Base-by-base conservation (phyloP, 768 basidiomycete species). In the Crassisporium funariophilum region DNA sequence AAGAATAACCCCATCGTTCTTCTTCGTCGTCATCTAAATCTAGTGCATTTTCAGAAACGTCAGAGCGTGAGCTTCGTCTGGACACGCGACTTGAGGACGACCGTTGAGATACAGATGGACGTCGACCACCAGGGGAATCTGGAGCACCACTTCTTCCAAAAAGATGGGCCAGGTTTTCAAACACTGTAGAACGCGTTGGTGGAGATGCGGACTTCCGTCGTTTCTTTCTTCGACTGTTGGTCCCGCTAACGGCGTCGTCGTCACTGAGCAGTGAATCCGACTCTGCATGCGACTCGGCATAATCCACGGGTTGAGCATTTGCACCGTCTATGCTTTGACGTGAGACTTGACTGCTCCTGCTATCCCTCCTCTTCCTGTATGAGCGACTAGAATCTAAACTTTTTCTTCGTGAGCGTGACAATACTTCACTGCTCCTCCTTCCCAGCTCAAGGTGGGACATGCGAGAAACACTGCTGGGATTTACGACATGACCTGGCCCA, bases 1-100 rank as follows among this genome's bases (percentile, higher is more conserved):
- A 92, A n/a, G 86, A 83, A 66, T 93, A 94, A 4, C 91, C 91
- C 91, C 91, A 94, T n/a, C 89, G 78, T 53, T 91, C 88, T 35
- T 83, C 81, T 47, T 71, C 75, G 29, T 82, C 81, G 20, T 79
- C 78, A 3, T 77, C 83, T 9, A 69, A 72, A 21, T 70, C 79
- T 4, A 80, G 52, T 16, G 74, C 83, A 60, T 83, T 67, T 23
- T 86, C 83, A 5, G 84, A 85, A 22, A 68, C 74, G 15, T 79
- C 78, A 11, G 84, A 84, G 40, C 69, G 74, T 41, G 79, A 64
- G 56, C 73, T 78, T n/a, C 77, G 75, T 35, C 76, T 71, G 16
- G 77, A 80, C 48, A 69, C 66, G 39, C 75, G 72, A 41, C 78
- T 76, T 31, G 72, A 60, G 27, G 82, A 78, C 12, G 83, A 83